Base-by-base conservation (phyloP, 495 filamentous ascomycete species). In the Aspergillus avenaceus region DNA sequence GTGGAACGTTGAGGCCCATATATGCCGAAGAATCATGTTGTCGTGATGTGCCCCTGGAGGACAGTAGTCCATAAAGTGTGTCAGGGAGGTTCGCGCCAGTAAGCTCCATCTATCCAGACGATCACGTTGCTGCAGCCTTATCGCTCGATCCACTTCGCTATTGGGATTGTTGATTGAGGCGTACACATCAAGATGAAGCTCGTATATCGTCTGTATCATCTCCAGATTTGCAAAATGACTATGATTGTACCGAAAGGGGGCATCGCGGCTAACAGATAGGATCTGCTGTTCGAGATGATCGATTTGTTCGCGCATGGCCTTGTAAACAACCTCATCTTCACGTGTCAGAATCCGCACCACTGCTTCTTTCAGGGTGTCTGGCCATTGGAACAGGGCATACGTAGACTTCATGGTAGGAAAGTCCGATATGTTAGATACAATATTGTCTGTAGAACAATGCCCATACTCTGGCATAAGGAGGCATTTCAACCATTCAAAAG, bases 181-280 rank as follows among this genome's bases (percentile, higher is more conserved):
- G 56, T 87, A 95, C 7, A 91, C 74, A 48, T 97, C 92, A 2
- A 98, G 73, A 58, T 97, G 90, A 8, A 99, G 73, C 64, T 99
- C 93, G 52, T 90, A 91, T 1, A 95, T 71, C 45, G 84, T 84
- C 57, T 97, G 81, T 1, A 84, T 74, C 62, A 92, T 80, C n/a
- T 80, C 72, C 25, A 68, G 45, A n/a, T 64, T 38, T 11, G 54
- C 60, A 36, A 63, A 56, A 45, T 69, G 48, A 21, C 46, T 58
- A 4, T 50, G 8, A 2, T 56, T 54, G 41, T 72, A 76, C 22
- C 54, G 44, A 37, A 64, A 71, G 21, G 41, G 52, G 31, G 25
- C 8, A 21, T 45, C 61, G 37, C 28, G 8, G 14, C 22, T 44
- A 8, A 45, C 45, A 21, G 65, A 38, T 8, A 81, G 63, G 4